Evolutionary conservation across 768 basidiomycete genomes (phyloP).

Genomic region (Cystobasidium tubakii): DNA sequence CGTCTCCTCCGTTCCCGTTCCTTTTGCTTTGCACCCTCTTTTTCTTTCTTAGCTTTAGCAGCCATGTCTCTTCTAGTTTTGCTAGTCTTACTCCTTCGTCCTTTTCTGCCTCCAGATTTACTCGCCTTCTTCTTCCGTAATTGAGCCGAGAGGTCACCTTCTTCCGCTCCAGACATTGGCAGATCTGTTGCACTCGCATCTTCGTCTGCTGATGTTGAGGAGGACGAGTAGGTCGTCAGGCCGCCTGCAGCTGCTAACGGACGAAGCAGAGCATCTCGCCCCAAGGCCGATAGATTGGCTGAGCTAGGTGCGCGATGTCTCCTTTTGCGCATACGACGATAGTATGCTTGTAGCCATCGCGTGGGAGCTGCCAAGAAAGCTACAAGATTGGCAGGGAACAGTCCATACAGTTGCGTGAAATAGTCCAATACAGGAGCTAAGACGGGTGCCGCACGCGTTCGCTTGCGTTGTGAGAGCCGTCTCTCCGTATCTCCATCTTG

Average conservation of each 20-base stretch:
- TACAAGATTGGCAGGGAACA: constrained; percentile 26
- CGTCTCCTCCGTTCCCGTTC: constrained; percentile 22
- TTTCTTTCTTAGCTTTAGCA: constrained; percentile 21
- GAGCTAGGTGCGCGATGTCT: not conserved
- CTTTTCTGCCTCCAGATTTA: constrained; percentile 21
- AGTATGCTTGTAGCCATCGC: constrained; percentile 23
- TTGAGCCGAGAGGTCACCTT: constrained; percentile 3
- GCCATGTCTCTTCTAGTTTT: constrained; percentile 14
- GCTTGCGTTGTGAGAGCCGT: not conserved
- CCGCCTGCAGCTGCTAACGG: not conserved
- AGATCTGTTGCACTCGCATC: constrained; percentile 8
- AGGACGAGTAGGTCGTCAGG: not conserved
- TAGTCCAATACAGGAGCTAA: constrained; percentile 15
- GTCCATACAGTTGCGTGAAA: constrained; percentile 27
- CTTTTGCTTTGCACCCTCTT: constrained; percentile 25
- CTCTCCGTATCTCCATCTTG: not conserved
- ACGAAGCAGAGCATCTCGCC: constrained; percentile 3
- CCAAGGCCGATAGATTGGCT: not conserved
- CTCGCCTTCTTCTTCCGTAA: not conserved
- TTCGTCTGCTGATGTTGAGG: constrained; percentile 12
- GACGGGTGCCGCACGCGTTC: not conserved
- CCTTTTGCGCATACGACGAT: constrained; percentile 3
- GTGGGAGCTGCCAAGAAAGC: constrained; percentile 10
- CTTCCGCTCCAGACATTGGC: not conserved
- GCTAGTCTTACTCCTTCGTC: constrained; percentile 7